These are phyloP conservation scores for Knufia petricola DNA, from an alignment of 2,329 filamentous ascomycete genomes.

Conservation along the genomic window DNA sequence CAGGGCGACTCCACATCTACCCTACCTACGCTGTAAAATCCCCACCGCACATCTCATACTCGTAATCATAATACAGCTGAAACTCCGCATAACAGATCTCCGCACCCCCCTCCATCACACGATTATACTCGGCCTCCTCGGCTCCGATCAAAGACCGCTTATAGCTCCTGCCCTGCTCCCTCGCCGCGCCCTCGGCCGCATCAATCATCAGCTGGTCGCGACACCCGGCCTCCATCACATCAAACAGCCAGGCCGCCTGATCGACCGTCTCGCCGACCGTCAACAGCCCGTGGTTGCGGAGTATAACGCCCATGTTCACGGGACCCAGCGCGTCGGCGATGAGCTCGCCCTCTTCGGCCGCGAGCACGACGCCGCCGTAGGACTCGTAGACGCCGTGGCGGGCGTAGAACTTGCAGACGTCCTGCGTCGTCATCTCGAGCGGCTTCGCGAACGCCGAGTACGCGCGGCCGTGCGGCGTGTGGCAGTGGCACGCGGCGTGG, in stretches of 20 bases:
- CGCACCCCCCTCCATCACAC: slow-evolving; percentile 23
- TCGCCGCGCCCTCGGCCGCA: slow-evolving; percentile 45
- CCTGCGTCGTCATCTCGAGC: slow-evolving; percentile 57
- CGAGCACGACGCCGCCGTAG: slow-evolving; percentile 56
- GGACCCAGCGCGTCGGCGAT: slow-evolving; percentile 54
- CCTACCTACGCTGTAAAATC: slow-evolving; percentile 22
- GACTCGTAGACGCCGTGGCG: slow-evolving; percentile 56
- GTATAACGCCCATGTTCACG: slow-evolving; percentile 51
- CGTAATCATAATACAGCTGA: slow-evolving; percentile 25
- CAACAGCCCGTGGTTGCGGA: slow-evolving; percentile 63
- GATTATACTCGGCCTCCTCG: slow-evolving; percentile 24
- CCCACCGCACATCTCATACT: slow-evolving; percentile 22
- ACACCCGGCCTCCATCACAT: slow-evolving; percentile 58
- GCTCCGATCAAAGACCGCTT: slow-evolving; percentile 47
- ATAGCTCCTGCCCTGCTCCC: slow-evolving; percentile 31
- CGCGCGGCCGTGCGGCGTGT: slow-evolving; percentile 56
- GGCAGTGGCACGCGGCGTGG: slow-evolving; percentile 59
- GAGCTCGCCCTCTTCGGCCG: slow-evolving; percentile 52
- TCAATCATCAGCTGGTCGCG: slow-evolving; percentile 59
- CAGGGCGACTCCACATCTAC: too few species aligned
- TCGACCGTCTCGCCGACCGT: slow-evolving; percentile 64
- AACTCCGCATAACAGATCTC: slow-evolving; percentile 24
- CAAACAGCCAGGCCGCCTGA: slow-evolving; percentile 63
- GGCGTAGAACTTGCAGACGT: slow-evolving; percentile 31
- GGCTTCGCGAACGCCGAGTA: slow-evolving; percentile 56